phyloP scores from a whole-genome alignment of 768 basidiomycete species.

The Lactifluus subvellereus region DNA sequence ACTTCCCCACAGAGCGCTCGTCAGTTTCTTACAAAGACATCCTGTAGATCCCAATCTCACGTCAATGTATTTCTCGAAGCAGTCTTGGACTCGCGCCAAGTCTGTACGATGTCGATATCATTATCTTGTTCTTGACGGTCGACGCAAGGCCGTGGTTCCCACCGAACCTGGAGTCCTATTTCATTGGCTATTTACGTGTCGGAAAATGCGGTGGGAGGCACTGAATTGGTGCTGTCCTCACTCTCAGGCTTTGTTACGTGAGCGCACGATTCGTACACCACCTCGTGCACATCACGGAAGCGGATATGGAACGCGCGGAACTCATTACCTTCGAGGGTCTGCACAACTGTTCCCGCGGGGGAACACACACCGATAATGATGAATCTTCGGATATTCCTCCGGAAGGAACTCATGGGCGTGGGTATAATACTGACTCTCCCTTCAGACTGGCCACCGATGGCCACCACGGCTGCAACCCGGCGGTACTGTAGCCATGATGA shows the following conservation, averaged over 20 bases:
- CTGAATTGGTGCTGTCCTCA: constrained; percentile 28
- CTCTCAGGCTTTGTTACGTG: constrained; percentile 78
- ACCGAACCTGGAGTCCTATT: constrained; percentile 55
- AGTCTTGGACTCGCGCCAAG: constrained; percentile 77
- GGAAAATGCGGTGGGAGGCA: not conserved
- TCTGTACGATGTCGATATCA: constrained; percentile 31
- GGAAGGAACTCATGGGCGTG: constrained; percentile 82
- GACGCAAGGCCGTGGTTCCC: constrained; percentile 96
- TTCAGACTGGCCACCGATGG: too few species aligned
- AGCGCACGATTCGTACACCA: constrained; percentile 92
- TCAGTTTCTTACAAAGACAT: not conserved
- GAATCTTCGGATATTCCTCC: constrained; percentile 94
- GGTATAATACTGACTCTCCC: too few species aligned
- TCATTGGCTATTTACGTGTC: constrained; percentile 29
- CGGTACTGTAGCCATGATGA: too few species aligned
- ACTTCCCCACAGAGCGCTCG: constrained; percentile 36
- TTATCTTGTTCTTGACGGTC: constrained; percentile 86
- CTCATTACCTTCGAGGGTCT: constrained; percentile 52
- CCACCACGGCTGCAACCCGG: too few species aligned
- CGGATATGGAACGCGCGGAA: constrained; percentile 93
- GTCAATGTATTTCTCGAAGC: constrained; percentile 99
- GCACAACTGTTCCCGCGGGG: not conserved
- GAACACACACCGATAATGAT: constrained; percentile 68
- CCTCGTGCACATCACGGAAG: constrained; percentile 96
- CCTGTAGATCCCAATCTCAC: constrained; percentile 41